Evolutionary conservation across 1,284 basidiomycete genomes (phyloP), one percentile per base, ranked within the genome.

Genomic region (Testicularia cyperi): DNA sequence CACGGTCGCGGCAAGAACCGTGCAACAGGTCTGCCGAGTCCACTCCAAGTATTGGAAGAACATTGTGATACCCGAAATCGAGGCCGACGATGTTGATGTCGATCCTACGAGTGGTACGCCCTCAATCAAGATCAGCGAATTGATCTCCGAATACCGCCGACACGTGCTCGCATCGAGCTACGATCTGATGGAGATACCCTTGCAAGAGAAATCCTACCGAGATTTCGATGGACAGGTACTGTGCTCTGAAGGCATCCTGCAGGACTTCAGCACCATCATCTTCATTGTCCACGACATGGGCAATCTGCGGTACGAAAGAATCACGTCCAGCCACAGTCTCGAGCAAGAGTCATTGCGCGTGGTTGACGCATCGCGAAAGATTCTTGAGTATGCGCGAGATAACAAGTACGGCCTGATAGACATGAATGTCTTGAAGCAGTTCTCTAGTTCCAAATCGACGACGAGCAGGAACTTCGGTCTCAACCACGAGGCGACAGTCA

Each of bases 41-140:
- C 94, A 97, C 74, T 87, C 86, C 69, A 86, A 86, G 72, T 88
- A 88, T 72, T 98, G 95, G 95, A 90, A 87, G 75, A 86, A 80
- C 60, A 81, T 97, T 15, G 30, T 32, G 31, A 30, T 35, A 16
- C 37, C 66, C 18, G 37, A 49, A 14, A 8, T 53, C 18, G 48
- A 55, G 21, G 45, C 45, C 10, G 47, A 45, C 25, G 47, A 65
- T 21, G 37, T 52, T 4, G 38, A 62, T 21, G 3, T 12, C 21
- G 24, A 33, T 14, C 30, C 47, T 13, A 12, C 38, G 15, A 41
- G 18, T 5, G 62, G 36, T 7, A 39, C 46, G 9, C 31, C 38
- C 5, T 36, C 46, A 15, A 20, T 51, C 22, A 14, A 22, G 10
- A 34, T 34, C 63, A 82, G 84, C 87, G 80, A 86, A 38, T 61